A percentile compares a stretch with the other conserved stretches of the same genome.
These are phyloP conservation scores for Neckera pumila DNA, from an alignment of 225 moss, liverwort and hornwort species.

Conservation along the genomic window DNA sequence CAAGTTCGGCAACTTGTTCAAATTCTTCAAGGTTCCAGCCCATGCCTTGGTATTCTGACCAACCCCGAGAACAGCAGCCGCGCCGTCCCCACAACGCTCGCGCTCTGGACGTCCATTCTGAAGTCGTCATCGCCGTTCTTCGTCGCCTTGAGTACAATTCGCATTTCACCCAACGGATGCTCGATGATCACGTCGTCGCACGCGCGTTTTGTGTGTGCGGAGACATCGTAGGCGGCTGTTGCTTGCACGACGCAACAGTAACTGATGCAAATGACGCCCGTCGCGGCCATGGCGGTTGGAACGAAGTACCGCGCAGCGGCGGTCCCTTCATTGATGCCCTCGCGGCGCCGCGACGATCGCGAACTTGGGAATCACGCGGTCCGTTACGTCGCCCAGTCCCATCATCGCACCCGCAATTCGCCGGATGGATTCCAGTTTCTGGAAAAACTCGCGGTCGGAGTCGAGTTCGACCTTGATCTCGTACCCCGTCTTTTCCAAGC, in stretches of 20 bases:
- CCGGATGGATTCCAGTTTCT: conserved; percentile 27
- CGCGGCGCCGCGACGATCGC: conserved; percentile 40
- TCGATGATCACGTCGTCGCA: conserved; percentile 13
- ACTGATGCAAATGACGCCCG: conserved; percentile 43
- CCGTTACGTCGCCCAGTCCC: conserved; percentile 44
- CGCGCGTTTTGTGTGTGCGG: not conserved
- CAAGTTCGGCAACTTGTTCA: not conserved
- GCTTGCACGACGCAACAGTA: conserved; percentile 28
- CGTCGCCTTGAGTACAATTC: not conserved
- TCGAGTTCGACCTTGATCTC: conserved; percentile 29
- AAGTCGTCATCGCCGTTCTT: not conserved
- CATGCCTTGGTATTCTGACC: not conserved
- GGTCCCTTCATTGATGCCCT: not conserved
- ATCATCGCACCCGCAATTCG: conserved; percentile 31
- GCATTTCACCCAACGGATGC: conserved; percentile 15
- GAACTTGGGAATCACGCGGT: conserved; percentile 45
- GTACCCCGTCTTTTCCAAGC: conserved; percentile 45
- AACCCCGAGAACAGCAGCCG: conserved; percentile 34
- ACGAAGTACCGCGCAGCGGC: conserved; percentile 48
- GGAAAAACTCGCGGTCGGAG: conserved; percentile 19
- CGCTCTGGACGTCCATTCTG: conserved; percentile 10
- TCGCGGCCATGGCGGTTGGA: conserved; percentile 50
- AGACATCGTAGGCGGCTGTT: conserved; percentile 22
- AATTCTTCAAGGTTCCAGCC: not conserved
- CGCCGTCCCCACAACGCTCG: conserved; percentile 33